Base-by-base conservation (phyloP, 371 early-diverging fungal species). In the Synchytrium microbalum region DNA sequence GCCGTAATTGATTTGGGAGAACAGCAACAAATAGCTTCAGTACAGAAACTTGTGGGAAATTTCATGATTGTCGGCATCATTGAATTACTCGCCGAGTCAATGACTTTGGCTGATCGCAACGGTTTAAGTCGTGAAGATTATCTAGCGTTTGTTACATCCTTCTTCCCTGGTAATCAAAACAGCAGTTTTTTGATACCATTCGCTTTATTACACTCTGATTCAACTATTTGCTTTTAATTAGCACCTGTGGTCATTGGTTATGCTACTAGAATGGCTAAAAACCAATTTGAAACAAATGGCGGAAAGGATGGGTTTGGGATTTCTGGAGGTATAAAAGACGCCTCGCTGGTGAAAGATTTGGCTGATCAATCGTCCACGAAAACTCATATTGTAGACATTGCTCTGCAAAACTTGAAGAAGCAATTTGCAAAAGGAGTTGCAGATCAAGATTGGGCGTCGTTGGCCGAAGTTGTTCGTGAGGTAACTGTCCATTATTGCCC, bases 41-140 rank as follows among this genome's bases (percentile, higher is more conserved):
- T 33, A 10, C 38, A 29, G 13, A 68, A 65, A 58, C 72, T 91
- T 10, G 70, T 82, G 30, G 88, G 88, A 33, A 89, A 89, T 67
- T 88, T 80, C 60, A 75, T 87, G 60, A 69, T 89, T 23, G 75
- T 77, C 0, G 66, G 81, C 3, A 61, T 78, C 2, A 72, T 86
- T 14, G 86, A 88, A 65, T 58, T 84, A 56, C 63, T 89, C 23
- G 84, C 85, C 0, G 88, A 91, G 68, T 86, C 84, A 10, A 65
- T 85, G 69, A 85, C 85, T 0, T 71, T 89, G n/a, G 87, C 84
- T 0, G 86, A 86, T 60, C 79, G 80, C 25, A 58, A 74, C 3
- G 80, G 78, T 16, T 55, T 88, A 5, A 74, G 83, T 5, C 76
- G 83, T 57, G 76, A 80, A 10, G 78, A 82, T 24, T 74, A 86